Base-by-base conservation (phyloP, 2,329 filamentous ascomycete genomes). In the Fusarium annulatum region DNA sequence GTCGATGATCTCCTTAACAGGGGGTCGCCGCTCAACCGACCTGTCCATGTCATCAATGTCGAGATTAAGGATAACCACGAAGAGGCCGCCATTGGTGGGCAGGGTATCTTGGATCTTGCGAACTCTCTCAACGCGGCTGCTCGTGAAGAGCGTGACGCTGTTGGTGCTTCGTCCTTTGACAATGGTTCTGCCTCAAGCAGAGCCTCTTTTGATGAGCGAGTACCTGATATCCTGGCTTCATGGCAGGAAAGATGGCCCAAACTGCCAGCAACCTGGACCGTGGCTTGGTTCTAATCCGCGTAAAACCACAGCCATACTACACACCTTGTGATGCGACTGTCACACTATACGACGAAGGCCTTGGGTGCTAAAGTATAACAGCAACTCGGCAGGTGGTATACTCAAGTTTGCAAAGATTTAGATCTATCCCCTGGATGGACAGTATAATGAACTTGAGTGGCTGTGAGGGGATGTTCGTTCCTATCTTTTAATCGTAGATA, bases 11-110 rank as follows among this genome's bases (percentile, higher is more conserved):
- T 99, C 59, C 90, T 97, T 71, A 93, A 91, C 77, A 90, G 97
- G 71, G 96, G 96, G 12, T 91, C 93, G 1, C 93, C 94, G 7
- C 86, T 99, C 64, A 99, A 99, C 82, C 88, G 94, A 5, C 95
- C 96, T 0, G 96, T 99, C 1, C 96, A 99, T 80, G 94, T 99
- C 64, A 97, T 99, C 86, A 99, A 99, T 78, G 93, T 99, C 61
- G 96, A 99, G 81, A 99, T 99, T 79, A 96, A 93, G 82, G 96
- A 99, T 84, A 99, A 98, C 79, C 96, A 98, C 79, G 96, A 99
- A 81, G 96, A 99, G 83, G 96, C 96, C 1, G 87, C 96, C 28
- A 89, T 98, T 5, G 96, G 96, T 15, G 96, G 96, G 4, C 91
- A 92, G 75, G 96, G 94, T 49, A 99, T 99, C 67, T 87, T 98